Evolutionary conservation across 371 early-diverging fungal genomes (phyloP).

Genomic region (Mucor plumbeus): DNA sequence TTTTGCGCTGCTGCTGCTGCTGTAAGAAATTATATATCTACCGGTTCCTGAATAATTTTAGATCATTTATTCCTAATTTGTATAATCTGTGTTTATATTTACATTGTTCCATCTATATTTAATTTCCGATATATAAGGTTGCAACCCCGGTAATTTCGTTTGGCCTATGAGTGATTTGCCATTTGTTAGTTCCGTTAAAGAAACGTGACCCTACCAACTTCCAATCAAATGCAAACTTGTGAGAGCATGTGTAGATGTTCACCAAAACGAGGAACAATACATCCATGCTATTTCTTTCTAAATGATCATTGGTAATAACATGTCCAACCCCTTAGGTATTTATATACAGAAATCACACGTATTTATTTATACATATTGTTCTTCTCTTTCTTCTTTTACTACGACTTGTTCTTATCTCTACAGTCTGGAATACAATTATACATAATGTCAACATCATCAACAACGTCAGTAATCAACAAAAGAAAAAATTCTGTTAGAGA

Average conservation of each 20-base stretch:
- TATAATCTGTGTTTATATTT: too few species aligned
- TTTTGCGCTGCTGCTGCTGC: neutral
- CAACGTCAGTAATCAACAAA: slow-evolving; percentile 1
- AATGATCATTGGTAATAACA: slow-evolving; percentile 19
- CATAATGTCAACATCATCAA: neutral
- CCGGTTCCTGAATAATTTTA: too few species aligned
- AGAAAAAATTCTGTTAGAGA: slow-evolving; percentile 15
- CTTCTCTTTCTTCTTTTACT: slow-evolving; percentile 6
- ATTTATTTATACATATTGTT: slow-evolving; percentile 3
- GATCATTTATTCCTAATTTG: too few species aligned
- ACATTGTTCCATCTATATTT: too few species aligned
- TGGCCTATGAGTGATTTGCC: too few species aligned
- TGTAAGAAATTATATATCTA: too few species aligned
- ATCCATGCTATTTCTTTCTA: slow-evolving; percentile 20
- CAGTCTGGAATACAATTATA: neutral
- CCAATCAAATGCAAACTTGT: slow-evolving; percentile 29
- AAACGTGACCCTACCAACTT: slow-evolving; percentile 21
- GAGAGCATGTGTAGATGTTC: slow-evolving; percentile 15
- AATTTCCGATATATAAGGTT: too few species aligned
- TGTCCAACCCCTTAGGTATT: slow-evolving; percentile 9
- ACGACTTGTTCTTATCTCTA: neutral
- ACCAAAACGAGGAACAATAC: slow-evolving; percentile 16
- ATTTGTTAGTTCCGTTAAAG: neutral
- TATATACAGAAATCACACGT: neutral
- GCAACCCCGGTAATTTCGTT: too few species aligned